phyloP scores from a whole-genome alignment of 2,329 filamentous ascomycete species.

The Elsinoe perseae region DNA sequence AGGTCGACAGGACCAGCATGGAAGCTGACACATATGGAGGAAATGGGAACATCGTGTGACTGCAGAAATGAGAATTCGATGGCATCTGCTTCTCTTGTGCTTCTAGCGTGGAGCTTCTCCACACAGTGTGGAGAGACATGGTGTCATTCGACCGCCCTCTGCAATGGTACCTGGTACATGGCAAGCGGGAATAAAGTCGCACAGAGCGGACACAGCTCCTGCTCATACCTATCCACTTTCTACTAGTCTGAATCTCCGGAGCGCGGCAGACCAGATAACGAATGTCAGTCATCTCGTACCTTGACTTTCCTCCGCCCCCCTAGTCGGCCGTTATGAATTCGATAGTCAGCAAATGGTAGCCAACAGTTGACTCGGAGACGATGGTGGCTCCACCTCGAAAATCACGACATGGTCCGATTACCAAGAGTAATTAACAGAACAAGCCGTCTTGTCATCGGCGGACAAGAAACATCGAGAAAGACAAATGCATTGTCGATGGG shows the following conservation, averaged over 20 bases:
- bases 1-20: no score
- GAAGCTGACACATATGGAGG: no score
- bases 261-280: not conserved
- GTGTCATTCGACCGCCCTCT: not conserved
- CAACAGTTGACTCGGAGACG: conserved; percentile 12
- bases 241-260: not conserved
- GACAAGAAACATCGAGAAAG: not conserved
- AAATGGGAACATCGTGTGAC: no score
- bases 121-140: no score
- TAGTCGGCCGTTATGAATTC: conserved; percentile 11
- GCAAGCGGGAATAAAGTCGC: not conserved
- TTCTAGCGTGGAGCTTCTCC: no score
- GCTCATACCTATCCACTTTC: not conserved
- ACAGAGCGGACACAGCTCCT: not conserved
- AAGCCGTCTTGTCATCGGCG: conserved; percentile 3
- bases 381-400: not conserved
- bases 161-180: not conserved
- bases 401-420: not conserved
- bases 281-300: not conserved
- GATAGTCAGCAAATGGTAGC: conserved; percentile 12
- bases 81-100: no score
- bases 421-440: not conserved
- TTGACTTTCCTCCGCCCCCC: not conserved
- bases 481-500: not conserved
- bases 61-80: no score